phyloP scores from a whole-genome alignment of 2,329 filamentous ascomycete species.

The Dactylellina sp. region DNA sequence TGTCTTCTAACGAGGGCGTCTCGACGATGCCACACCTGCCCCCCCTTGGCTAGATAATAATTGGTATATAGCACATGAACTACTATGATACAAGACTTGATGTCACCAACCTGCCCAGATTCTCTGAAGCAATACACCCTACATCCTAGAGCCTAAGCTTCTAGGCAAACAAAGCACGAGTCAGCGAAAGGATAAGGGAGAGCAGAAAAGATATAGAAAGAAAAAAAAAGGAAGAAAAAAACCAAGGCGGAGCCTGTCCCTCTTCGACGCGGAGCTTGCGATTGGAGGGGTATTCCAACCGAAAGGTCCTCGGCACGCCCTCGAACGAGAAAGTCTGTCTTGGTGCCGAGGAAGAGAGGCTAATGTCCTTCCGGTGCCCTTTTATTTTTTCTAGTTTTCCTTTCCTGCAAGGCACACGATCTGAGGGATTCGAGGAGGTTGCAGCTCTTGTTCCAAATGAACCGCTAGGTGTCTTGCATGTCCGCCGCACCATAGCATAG shows the following conservation, averaged over 20 bases:
- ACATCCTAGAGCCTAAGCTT: neutral
- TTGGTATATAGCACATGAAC: conserved; percentile 5
- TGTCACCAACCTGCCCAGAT: conserved; percentile 19
- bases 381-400: neutral
- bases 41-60: conserved; percentile 6
- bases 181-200: too few species aligned
- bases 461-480: conserved; percentile 6
- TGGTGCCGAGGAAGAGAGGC: neutral
- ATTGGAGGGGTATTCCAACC: neutral
- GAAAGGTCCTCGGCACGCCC: neutral
- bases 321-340: conserved; percentile 1
- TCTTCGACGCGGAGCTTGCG: neutral
- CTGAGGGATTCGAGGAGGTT: conserved; percentile 1
- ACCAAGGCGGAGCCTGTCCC: neutral
- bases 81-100: conserved; percentile 52
- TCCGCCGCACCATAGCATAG: conserved; percentile 21
- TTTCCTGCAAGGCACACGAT: conserved; percentile 16
- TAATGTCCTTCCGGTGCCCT: neutral
- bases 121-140: conserved; percentile 17
- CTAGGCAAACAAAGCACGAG: neutral
- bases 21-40: conserved; percentile 21
- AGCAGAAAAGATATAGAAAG: too few species aligned
- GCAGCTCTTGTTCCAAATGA: conserved; percentile 16
- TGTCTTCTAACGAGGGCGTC: too few species aligned
- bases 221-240: neutral